These are phyloP conservation scores for Collybia sordida DNA, from an alignment of 768 basidiomycete species.

Conservation along the genomic window DNA sequence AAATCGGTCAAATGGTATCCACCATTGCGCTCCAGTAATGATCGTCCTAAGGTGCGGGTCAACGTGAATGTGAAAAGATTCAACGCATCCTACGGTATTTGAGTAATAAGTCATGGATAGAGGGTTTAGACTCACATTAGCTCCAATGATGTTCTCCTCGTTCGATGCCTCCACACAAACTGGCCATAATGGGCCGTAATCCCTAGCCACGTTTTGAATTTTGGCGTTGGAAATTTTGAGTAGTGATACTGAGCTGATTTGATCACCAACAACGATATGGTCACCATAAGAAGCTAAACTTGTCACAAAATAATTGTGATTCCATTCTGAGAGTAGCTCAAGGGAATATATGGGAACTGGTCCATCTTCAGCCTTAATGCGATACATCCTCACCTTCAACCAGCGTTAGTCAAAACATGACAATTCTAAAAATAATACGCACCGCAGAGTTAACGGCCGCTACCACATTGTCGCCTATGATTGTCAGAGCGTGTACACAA, in stretches of 20 bases:
- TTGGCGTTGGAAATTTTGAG: slow-evolving; percentile 47
- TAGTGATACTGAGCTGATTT: slow-evolving; percentile 75
- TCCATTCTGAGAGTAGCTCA: slow-evolving; percentile 57
- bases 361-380: slow-evolving; percentile 35
- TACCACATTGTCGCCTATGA: slow-evolving; percentile 50
- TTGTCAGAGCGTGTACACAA: slow-evolving; percentile 66
- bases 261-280: slow-evolving; percentile 72
- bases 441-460: slow-evolving; percentile 81
- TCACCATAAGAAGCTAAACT: slow-evolving; percentile 58
- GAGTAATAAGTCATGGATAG: slow-evolving; percentile 5
- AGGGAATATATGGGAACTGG: slow-evolving; percentile 34
- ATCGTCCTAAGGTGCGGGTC: slow-evolving; percentile 39
- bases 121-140: slow-evolving; percentile 57
- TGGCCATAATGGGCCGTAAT: slow-evolving; percentile 78
- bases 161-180: slow-evolving; percentile 60
- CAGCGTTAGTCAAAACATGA: not conserved
- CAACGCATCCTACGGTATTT: slow-evolving; percentile 53
- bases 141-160: slow-evolving; percentile 60
- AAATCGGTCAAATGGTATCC: slow-evolving; percentile 74
- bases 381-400: slow-evolving; percentile 47
- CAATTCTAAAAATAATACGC: slow-evolving; percentile 20
- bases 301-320: slow-evolving; percentile 80
- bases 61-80: slow-evolving; percentile 68
- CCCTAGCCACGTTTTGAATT: slow-evolving; percentile 60
- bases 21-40: slow-evolving; percentile 61